Conservation (phyloP, 345 rosid species). For the Odontarrhena argentea region DNA sequence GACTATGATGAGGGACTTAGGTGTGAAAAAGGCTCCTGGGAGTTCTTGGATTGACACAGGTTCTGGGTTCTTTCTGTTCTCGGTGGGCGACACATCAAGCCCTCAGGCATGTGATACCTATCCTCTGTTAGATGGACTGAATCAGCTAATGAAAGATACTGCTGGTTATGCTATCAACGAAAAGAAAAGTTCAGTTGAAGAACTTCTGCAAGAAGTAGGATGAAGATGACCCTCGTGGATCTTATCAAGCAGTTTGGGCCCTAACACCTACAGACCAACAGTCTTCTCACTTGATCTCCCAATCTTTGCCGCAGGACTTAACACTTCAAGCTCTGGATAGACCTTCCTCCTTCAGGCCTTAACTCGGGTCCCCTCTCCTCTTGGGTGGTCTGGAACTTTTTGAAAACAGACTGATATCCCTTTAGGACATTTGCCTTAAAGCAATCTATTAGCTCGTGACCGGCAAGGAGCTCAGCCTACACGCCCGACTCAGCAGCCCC, state of each 20-base stretch:
- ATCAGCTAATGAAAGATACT: slow-evolving; percentile 60
- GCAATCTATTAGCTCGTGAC: no score
- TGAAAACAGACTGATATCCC: no score
- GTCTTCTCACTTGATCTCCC: no score
- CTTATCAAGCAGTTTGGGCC: neutral
- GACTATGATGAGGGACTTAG: slow-evolving; percentile 65
- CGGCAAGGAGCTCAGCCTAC: no score
- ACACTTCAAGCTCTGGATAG: no score
- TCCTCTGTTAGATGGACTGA: slow-evolving; percentile 58
- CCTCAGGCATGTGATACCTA: slow-evolving; percentile 47
- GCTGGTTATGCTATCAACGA: slow-evolving; percentile 34
- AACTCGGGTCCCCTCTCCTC: no score
- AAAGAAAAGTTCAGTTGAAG: slow-evolving; percentile 40
- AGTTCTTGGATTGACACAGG: slow-evolving; percentile 71
- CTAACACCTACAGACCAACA: no score
- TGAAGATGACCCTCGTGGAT: slow-evolving; percentile 22
- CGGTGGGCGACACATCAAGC: slow-evolving; percentile 62
- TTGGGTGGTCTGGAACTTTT: no score
- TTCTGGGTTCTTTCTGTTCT: slow-evolving; percentile 54
- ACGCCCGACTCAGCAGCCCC: no score
- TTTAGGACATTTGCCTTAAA: no score
- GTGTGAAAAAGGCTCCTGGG: slow-evolving; percentile 74
- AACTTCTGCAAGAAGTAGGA: slow-evolving; percentile 41
- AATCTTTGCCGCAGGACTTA: no score
- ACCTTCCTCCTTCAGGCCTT: no score